A percentile compares a stretch with the other conserved stretches of the same genome.
Evolutionary conservation across 257 asterid species (phyloP).

Genomic region (Hygrophila difformis): DNA sequence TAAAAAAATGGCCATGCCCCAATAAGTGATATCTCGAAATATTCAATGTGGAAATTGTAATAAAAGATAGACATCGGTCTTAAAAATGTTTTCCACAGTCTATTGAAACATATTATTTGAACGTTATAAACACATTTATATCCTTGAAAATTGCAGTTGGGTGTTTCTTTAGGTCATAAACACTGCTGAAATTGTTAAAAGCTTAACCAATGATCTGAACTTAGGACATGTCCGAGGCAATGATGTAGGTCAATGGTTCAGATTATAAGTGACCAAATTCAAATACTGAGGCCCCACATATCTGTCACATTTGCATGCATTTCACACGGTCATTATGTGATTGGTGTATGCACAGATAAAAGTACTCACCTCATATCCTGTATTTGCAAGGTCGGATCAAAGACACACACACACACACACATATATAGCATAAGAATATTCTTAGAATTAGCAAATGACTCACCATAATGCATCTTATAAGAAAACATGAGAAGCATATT

Average conservation of each 20-base stretch:
- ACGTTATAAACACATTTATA: too few species aligned
- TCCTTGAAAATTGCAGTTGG: neutral
- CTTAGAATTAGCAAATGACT: conserved; percentile 19
- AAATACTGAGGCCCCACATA: neutral
- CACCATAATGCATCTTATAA: conserved; percentile 88
- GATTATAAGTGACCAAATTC: neutral
- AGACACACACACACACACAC: too few species aligned
- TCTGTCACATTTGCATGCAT: too few species aligned
- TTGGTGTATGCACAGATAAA: too few species aligned
- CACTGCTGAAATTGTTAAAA: neutral
- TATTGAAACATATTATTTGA: too few species aligned
- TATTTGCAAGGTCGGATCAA: neutral
- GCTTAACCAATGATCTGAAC: too few species aligned
- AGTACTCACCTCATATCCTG: too few species aligned
- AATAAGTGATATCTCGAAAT: neutral
- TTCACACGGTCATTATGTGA: too few species aligned
- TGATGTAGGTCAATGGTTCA: neutral
- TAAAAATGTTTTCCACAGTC: too few species aligned
- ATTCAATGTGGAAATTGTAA: too few species aligned
- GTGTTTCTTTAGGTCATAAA: neutral
- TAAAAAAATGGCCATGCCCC: neutral
- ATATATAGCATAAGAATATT: neutral
- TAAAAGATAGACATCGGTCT: too few species aligned
- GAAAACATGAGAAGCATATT: conserved; percentile 85
- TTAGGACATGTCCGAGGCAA: too few species aligned